phyloP scores from a whole-genome alignment of 305 asterid species.

The Rubia peregrina region DNA sequence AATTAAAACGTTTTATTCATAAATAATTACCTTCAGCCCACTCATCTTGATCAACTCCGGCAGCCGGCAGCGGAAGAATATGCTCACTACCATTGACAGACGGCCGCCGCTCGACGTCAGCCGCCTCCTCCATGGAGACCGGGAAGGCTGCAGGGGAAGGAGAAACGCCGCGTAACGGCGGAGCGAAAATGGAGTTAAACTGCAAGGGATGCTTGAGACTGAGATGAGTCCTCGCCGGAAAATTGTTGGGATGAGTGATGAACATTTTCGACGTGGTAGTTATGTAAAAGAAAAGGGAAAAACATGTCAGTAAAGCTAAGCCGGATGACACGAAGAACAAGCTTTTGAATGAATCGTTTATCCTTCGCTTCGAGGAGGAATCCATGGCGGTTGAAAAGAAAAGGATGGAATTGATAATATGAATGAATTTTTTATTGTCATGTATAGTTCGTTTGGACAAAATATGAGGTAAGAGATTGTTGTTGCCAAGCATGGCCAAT shows the following conservation, averaged over 20 bases:
- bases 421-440: background rate
- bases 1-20: background rate
- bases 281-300: conserved; percentile 27
- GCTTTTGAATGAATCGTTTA: conserved; percentile 22
- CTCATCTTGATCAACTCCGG: background rate
- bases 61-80: background rate
- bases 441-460: background rate
- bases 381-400: background rate
- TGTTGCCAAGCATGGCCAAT: background rate
- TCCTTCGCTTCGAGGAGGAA: conserved; percentile 5
- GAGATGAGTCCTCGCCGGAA: conserved; percentile 15
- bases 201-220: conserved; percentile 14
- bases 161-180: background rate
- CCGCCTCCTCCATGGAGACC: too few species aligned
- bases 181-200: conserved; percentile 5
- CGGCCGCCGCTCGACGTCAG: too few species aligned
- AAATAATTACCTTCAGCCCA: background rate
- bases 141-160: background rate
- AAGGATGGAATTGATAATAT: background rate
- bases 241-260: conserved; percentile 17
- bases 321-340: conserved; percentile 24
- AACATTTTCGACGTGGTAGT: conserved; percentile 26
- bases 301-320: conserved; percentile 31
- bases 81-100: background rate
- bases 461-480: background rate